Conservation (phyloP, 441 rosid genomes). For the Aquilaria agallochum region DNA sequence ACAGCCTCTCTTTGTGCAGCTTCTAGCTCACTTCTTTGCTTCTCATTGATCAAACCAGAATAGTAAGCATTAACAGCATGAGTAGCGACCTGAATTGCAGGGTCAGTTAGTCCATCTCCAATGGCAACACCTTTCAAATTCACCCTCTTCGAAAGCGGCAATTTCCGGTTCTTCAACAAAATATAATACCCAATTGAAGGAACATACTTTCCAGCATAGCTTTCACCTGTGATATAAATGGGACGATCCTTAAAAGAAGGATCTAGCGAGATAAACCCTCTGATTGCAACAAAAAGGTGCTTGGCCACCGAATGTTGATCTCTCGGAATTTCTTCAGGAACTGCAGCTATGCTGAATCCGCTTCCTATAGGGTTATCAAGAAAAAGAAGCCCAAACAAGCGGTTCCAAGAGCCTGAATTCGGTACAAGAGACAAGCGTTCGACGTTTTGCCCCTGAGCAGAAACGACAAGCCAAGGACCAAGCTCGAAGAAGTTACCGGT, state of each 20-base stretch:
- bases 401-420: slow-evolving; percentile 78
- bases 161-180: slow-evolving; percentile 35
- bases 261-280: slow-evolving; percentile 37
- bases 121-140: slow-evolving; percentile 73
- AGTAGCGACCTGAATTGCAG: slow-evolving; percentile 51
- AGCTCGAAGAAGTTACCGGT: slow-evolving; percentile 74
- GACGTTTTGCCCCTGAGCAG: slow-evolving; percentile 19
- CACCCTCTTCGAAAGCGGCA: slow-evolving; percentile 27
- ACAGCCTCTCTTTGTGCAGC: slow-evolving; percentile 44
- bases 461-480: slow-evolving; percentile 63
- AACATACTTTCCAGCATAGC: slow-evolving; percentile 85
- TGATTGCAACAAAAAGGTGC: slow-evolving; percentile 60
- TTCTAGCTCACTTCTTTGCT: slow-evolving; percentile 54
- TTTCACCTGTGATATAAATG: slow-evolving; percentile 73
- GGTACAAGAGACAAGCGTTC: slow-evolving; percentile 30
- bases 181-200: slow-evolving; percentile 73
- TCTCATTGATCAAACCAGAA: slow-evolving; percentile 68
- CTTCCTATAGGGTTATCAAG: slow-evolving; percentile 82
- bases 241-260: slow-evolving; percentile 49
- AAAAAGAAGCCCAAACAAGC: slow-evolving; percentile 71
- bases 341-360: slow-evolving; percentile 71
- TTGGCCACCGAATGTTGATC: slow-evolving; percentile 53
- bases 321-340: slow-evolving; percentile 49
- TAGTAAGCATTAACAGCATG: slow-evolving; percentile 60
- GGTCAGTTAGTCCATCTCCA: slow-evolving; percentile 85